Evolutionary conservation across 371 early-diverging fungal species (phyloP).

Genomic region (Mortierella sp.): DNA sequence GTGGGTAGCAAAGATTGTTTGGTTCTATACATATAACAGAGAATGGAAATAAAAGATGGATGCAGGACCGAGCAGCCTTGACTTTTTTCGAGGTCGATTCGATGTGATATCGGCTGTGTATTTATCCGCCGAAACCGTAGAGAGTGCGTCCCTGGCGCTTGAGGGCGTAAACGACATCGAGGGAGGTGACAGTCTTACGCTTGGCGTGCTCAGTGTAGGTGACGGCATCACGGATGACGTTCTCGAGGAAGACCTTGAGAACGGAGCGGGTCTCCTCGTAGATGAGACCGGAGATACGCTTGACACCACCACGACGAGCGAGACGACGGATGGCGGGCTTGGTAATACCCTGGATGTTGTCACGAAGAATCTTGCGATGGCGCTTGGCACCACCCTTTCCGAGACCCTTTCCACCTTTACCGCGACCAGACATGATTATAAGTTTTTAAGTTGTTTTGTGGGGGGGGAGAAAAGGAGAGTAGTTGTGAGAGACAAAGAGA

Average conservation of each 20-base stretch:
- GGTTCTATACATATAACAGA: slow-evolving; percentile 37
- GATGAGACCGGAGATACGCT: slow-evolving; percentile 99
- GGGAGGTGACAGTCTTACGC: slow-evolving; percentile 93
- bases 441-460: too few species aligned
- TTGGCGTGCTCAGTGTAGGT: slow-evolving; percentile 99
- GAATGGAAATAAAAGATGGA: slow-evolving; percentile 1
- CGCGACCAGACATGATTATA: slow-evolving; percentile 97
- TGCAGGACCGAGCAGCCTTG: slow-evolving; percentile 3
- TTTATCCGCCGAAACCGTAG: slow-evolving; percentile 61
- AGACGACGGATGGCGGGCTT: slow-evolving; percentile 99
- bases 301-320: slow-evolving; percentile 99
- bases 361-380: slow-evolving; percentile 99
- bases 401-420: slow-evolving; percentile 98
- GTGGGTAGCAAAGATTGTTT: neutral
- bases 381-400: slow-evolving; percentile 99
- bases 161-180: slow-evolving; percentile 97
- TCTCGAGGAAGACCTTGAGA: slow-evolving; percentile 98
- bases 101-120: neutral
- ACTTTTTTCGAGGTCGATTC: too few species aligned
- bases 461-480: slow-evolving; percentile 80
- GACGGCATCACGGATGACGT: slow-evolving; percentile 98
- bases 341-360: slow-evolving; percentile 99
- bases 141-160: slow-evolving; percentile 94
- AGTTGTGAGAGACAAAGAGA: neutral
- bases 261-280: slow-evolving; percentile 99